These are phyloP conservation scores for Viridothelium virens DNA, from an alignment of 495 filamentous ascomycete genomes.

Conservation along the genomic window DNA sequence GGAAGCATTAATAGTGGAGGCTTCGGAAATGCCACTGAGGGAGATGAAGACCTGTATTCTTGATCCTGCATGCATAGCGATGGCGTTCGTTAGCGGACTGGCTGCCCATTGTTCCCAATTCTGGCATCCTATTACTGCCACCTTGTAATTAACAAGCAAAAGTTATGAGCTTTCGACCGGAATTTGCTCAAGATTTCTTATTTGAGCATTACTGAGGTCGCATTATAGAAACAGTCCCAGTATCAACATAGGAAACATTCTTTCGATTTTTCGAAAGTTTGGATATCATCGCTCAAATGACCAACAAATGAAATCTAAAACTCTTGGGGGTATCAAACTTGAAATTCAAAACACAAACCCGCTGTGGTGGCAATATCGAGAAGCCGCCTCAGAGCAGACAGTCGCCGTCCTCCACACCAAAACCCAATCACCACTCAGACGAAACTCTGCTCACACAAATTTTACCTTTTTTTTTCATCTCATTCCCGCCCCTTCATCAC, in stretches of 20 bases:
- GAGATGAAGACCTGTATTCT: conserved; percentile 7
- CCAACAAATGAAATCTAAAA: conserved; percentile 7
- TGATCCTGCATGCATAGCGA: conserved; percentile 1
- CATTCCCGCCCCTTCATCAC: not conserved
- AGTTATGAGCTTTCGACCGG: not conserved
- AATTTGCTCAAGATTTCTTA: not conserved
- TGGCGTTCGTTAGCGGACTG: not conserved
- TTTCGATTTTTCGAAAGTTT: not conserved
- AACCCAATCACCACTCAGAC: not conserved
- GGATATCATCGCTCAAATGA: not conserved
- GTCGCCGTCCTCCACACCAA: not conserved
- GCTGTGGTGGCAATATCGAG: not conserved
- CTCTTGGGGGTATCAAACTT: conserved; percentile 6
- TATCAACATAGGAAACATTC: not conserved
- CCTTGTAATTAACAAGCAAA: not conserved
- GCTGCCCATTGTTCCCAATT: not conserved
- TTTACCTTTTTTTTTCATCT: not conserved
- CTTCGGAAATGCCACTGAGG: not conserved
- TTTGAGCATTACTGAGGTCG: not conserved
- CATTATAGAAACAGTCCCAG: not conserved
- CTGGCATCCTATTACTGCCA: not conserved
- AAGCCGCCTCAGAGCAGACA: not conserved
- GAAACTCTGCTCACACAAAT: too few species aligned
- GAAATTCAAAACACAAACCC: not conserved
- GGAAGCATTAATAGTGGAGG: not conserved